Evolutionary conservation across 2,329 filamentous ascomycete species (phyloP).

Genomic region (Penicillium sp.): DNA sequence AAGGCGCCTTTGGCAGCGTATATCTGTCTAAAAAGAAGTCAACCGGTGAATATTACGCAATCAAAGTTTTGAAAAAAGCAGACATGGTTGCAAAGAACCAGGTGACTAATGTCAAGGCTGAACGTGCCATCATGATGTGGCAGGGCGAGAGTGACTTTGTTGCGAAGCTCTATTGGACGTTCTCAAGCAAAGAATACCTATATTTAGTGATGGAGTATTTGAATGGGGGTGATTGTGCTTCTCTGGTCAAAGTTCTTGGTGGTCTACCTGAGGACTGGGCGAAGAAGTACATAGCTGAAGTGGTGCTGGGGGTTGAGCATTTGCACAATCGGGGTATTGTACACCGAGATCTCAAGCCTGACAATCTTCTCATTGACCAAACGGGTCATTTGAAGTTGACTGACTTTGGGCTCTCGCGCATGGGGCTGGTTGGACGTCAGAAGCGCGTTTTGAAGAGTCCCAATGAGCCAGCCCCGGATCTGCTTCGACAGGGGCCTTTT

Average conservation of each 20-base stretch:
- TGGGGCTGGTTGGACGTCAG: conserved; percentile 94
- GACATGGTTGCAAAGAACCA: conserved; percentile 99
- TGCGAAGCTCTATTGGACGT: conserved; percentile 98
- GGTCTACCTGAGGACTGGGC: conserved; percentile 95
- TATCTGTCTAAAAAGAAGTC: conserved; percentile 98
- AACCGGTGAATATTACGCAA: conserved; percentile 95
- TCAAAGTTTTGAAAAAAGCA: conserved; percentile 98
- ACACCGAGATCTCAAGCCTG: conserved; percentile 92
- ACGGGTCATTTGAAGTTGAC: conserved; percentile 95
- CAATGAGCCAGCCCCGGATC: conserved; percentile 80
- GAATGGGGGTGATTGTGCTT: conserved; percentile 94
- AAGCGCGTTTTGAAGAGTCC: conserved; percentile 78
- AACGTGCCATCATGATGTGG: conserved; percentile 99
- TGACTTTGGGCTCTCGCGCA: conserved; percentile 92
- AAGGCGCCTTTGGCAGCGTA: conserved; percentile 95
- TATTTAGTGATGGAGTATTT: conserved; percentile 99
- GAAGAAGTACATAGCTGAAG: conserved; percentile 94
- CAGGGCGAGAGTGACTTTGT: conserved; percentile 99
- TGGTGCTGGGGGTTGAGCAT: conserved; percentile 94
- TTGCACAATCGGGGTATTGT: conserved; percentile 91
- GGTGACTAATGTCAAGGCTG: conserved; percentile 97
- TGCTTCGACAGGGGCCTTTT: conserved; percentile 89
- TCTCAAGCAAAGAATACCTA: conserved; percentile 97
- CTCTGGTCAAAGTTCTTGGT: conserved; percentile 87
- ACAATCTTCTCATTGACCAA: conserved; percentile 94